These are phyloP conservation scores for Aureobasidium subglaciale DNA, from an alignment of 2,329 filamentous ascomycete genomes.

Conservation along the genomic window DNA sequence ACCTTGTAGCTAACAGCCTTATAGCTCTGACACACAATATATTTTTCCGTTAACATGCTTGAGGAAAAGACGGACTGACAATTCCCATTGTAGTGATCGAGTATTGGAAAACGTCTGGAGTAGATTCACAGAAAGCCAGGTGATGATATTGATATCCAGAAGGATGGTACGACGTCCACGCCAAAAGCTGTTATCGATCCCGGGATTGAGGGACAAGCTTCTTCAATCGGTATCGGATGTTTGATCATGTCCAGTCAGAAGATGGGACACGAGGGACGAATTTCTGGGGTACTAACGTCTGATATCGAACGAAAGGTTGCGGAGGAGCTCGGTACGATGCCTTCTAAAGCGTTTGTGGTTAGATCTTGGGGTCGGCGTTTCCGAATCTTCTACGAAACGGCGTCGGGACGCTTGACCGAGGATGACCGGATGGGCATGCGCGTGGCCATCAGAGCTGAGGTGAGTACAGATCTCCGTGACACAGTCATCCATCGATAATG, in stretches of 20 bases:
- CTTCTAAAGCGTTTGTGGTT: not conserved
- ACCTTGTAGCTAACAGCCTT: not conserved
- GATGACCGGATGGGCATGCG: not conserved
- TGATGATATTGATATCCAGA: not conserved
- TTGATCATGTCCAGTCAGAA: not conserved
- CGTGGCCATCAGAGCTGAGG: not conserved
- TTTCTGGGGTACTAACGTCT: not conserved
- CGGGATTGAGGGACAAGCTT: not conserved
- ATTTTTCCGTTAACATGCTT: too few relatives aligned
- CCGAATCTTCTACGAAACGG: not conserved
- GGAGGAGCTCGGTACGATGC: constrained; percentile 9
- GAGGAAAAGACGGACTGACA: too few relatives aligned
- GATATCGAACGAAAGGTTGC: not conserved
- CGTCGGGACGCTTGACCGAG: constrained; percentile 1
- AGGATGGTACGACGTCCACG: not conserved
- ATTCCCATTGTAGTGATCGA: too few relatives aligned
- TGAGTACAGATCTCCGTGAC: not conserved
- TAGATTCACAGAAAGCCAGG: not conserved
- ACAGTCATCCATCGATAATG: too few relatives aligned
- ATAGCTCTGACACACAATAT: too few relatives aligned
- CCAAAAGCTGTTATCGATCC: not conserved
- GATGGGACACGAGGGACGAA: not conserved
- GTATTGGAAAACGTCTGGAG: too few relatives aligned
- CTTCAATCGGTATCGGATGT: not conserved
- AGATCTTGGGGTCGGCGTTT: not conserved